Conservation (phyloP, 2,329 filamentous ascomycete species). For the Cytospora paraplurivora region DNA sequence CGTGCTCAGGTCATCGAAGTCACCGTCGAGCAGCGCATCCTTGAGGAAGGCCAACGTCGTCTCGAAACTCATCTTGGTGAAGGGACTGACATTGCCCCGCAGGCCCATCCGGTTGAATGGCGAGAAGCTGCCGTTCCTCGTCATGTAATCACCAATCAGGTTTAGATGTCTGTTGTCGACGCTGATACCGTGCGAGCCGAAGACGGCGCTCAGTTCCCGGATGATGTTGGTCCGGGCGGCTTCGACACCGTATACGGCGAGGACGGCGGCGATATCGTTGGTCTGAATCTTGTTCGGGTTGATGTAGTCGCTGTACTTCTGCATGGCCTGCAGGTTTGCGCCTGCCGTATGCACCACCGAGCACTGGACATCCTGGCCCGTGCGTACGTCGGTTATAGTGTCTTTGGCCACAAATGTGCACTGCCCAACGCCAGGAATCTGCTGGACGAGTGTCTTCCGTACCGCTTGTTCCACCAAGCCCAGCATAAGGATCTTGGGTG, state of each 20-base stretch:
- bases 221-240: slow-evolving; percentile 87
- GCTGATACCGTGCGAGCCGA: slow-evolving; percentile 85
- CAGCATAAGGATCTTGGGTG: slow-evolving; percentile 91
- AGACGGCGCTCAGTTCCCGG: slow-evolving; percentile 81
- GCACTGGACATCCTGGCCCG: slow-evolving; percentile 52
- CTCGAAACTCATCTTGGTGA: slow-evolving; percentile 99
- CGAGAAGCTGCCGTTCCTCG: slow-evolving; percentile 83
- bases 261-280: slow-evolving; percentile 88
- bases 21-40: slow-evolving; percentile 86
- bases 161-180: slow-evolving; percentile 93
- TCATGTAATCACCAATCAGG: slow-evolving; percentile 97
- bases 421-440: slow-evolving; percentile 74
- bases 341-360: slow-evolving; percentile 75
- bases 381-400: slow-evolving; percentile 49
- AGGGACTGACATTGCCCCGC: slow-evolving; percentile 80
- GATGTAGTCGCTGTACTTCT: slow-evolving; percentile 81
- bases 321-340: slow-evolving; percentile 89
- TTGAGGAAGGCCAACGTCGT: slow-evolving; percentile 92
- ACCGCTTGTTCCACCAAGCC: slow-evolving; percentile 83
- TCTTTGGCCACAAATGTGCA: slow-evolving; percentile 70
- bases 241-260: slow-evolving; percentile 88
- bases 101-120: slow-evolving; percentile 93
- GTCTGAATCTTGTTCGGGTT: slow-evolving; percentile 85
- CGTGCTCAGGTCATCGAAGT: slow-evolving; percentile 84
- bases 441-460: slow-evolving; percentile 79